phyloP scores from a whole-genome alignment of 1,284 basidiomycete genomes.

The Leucoagaricus sp. region DNA sequence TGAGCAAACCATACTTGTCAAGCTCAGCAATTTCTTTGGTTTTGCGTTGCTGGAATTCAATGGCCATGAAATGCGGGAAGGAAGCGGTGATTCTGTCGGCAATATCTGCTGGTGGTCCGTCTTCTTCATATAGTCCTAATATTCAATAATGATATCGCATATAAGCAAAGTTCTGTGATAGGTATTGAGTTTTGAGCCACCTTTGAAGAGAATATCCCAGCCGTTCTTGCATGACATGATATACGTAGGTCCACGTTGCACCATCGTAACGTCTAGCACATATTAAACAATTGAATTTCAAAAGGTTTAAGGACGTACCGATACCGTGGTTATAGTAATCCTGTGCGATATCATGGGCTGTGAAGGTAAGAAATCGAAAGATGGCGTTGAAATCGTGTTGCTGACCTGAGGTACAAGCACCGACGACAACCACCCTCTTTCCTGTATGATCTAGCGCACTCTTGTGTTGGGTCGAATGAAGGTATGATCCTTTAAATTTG shows the following conservation, averaged over 20 bases:
- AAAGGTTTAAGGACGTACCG: slow-evolving; percentile 22
- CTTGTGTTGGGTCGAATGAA: slow-evolving; percentile 57
- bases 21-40: slow-evolving; percentile 49
- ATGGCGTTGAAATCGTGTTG: neutral
- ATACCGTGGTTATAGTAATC: slow-evolving; percentile 41
- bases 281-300: neutral
- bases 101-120: slow-evolving; percentile 46
- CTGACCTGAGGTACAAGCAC: slow-evolving; percentile 59
- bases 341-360: slow-evolving; percentile 41
- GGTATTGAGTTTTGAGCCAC: neutral
- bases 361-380: neutral
- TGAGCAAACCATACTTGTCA: slow-evolving; percentile 42
- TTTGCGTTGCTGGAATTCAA: slow-evolving; percentile 44
- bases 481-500: slow-evolving; percentile 52
- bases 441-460: slow-evolving; percentile 49
- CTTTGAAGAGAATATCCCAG: slow-evolving; percentile 19
- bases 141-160: neutral
- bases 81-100: slow-evolving; percentile 51
- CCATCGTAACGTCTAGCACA: slow-evolving; percentile 43
- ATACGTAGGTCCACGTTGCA: slow-evolving; percentile 45
- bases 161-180: neutral
- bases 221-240: slow-evolving; percentile 40
- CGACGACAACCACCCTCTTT: slow-evolving; percentile 63
- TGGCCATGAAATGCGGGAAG: slow-evolving; percentile 42
- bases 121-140: slow-evolving; percentile 51